phyloP scores from a whole-genome alignment of 192 early-diverging fungal genomes.

The Paraglomus brasilianum region DNA sequence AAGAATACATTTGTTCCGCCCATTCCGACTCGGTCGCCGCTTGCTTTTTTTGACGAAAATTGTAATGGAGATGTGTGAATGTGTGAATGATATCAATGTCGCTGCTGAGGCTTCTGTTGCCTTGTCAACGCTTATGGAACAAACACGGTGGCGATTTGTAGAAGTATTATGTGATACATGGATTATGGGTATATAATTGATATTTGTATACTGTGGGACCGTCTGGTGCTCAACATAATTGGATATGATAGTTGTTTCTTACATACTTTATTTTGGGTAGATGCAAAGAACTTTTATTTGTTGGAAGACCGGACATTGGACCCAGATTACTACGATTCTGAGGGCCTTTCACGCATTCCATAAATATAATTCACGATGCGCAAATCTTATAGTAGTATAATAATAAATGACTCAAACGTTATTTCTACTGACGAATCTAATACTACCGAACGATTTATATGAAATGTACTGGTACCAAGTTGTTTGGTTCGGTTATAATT shows the following conservation, averaged over 20 bases:
- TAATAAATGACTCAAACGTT: too few species aligned
- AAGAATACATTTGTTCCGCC: slow-evolving; percentile 33
- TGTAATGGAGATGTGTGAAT: slow-evolving; percentile 71
- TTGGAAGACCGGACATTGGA: slow-evolving; percentile 74
- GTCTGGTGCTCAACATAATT: too few species aligned
- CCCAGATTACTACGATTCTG: slow-evolving; percentile 59
- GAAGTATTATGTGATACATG: slow-evolving; percentile 76
- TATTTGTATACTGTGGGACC: too few species aligned
- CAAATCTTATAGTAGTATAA: too few species aligned
- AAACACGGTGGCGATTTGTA: slow-evolving; percentile 69
- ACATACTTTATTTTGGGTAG: slow-evolving; percentile 39
- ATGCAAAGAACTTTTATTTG: slow-evolving; percentile 67
- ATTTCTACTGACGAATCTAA: too few species aligned
- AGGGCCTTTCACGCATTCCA: slow-evolving; percentile 68
- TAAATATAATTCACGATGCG: slow-evolving; percentile 61
- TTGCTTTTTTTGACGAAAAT: slow-evolving; percentile 76
- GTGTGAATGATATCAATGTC: slow-evolving; percentile 78
- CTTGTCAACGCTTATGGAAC: slow-evolving; percentile 68
- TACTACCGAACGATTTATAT: too few species aligned
- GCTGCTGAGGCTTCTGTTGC: slow-evolving; percentile 67
- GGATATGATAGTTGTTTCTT: too few species aligned
- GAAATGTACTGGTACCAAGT: too few species aligned
- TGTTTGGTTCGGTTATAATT: too few species aligned
- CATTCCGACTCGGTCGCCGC: slow-evolving; percentile 50
- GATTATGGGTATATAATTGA: slow-evolving; percentile 71